A percentile compares a stretch with the other conserved stretches of the same genome.
Evolutionary conservation across 805 yeast genomes (phyloP).

Genomic region (Saturnispora sanitii): DNA sequence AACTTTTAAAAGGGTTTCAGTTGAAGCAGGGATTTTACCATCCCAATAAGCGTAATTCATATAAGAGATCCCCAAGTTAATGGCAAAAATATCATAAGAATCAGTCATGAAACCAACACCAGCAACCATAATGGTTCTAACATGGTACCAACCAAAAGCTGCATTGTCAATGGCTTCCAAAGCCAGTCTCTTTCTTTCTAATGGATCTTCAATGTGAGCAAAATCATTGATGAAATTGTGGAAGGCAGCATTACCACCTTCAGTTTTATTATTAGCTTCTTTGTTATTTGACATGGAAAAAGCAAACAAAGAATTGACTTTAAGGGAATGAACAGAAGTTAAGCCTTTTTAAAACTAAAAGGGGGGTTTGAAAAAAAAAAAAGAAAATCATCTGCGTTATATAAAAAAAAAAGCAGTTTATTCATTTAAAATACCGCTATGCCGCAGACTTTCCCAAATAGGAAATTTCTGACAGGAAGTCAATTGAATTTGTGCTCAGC

Average conservation of each 20-base stretch:
- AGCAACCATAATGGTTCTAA: slow-evolving; percentile 78
- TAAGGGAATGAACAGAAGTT: background rate
- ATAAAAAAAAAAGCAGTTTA: background rate
- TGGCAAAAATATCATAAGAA: slow-evolving; percentile 87
- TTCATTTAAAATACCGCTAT: background rate
- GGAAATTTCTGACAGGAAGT: background rate
- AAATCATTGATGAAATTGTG: slow-evolving; percentile 73
- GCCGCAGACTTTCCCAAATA: slow-evolving; percentile 1
- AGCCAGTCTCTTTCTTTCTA: slow-evolving; percentile 80
- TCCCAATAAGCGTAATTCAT: slow-evolving; percentile 68
- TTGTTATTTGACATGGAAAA: background rate
- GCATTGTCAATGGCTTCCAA: slow-evolving; percentile 77
- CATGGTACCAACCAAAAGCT: slow-evolving; percentile 71
- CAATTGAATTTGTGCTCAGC: no score
- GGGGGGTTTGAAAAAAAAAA: background rate
- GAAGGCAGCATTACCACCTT: slow-evolving; percentile 81
- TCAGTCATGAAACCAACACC: slow-evolving; percentile 94
- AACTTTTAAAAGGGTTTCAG: slow-evolving; percentile 69
- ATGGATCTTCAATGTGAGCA: slow-evolving; percentile 73
- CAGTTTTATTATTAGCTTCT: slow-evolving; percentile 26
- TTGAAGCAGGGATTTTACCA: slow-evolving; percentile 52
- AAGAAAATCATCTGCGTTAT: background rate
- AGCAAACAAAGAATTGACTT: background rate
- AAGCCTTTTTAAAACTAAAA: no score
- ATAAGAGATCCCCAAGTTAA: slow-evolving; percentile 74